Percentiles rank a stretch among this genome's conserved stretches.
These are phyloP conservation scores for Rhododendron ferrugineum DNA, from an alignment of 148 eudicot species.

Conservation along the genomic window DNA sequence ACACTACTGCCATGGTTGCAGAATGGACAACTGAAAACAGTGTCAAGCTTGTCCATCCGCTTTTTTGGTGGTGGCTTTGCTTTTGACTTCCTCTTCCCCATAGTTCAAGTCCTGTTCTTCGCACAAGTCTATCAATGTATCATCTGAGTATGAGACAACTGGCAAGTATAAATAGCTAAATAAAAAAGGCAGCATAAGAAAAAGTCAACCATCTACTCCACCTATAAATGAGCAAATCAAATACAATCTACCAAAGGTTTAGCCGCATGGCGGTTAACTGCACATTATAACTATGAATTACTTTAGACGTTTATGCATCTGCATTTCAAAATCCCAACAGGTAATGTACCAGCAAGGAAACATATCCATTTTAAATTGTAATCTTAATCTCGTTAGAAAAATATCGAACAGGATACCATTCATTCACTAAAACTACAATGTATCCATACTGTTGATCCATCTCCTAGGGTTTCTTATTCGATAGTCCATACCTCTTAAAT, in stretches of 20 bases:
- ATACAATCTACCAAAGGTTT: background rate
- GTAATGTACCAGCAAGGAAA: background rate
- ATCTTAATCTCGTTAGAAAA: background rate
- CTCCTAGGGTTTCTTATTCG: background rate
- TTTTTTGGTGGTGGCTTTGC: constrained; percentile 86
- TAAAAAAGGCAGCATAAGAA: background rate
- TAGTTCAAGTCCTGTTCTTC: constrained; percentile 19
- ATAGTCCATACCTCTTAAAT: background rate
- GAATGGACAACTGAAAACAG: constrained; percentile 88
- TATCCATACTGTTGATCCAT: background rate
- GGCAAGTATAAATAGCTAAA: background rate
- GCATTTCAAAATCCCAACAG: constrained; percentile 6
- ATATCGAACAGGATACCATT: background rate
- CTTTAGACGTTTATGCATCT: background rate
- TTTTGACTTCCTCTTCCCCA: constrained; percentile 93
- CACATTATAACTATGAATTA: background rate
- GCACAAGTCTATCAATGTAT: background rate
- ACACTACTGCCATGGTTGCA: constrained; percentile 88
- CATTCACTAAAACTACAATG: background rate
- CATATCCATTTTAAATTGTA: background rate
- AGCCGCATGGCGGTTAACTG: background rate
- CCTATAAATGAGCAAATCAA: background rate
- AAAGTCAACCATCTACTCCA: background rate
- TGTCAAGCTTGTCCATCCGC: constrained; percentile 80
- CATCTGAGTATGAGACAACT: background rate